These are phyloP conservation scores for Salix exigua DNA, from an alignment of 345 rosid species.

Conservation along the genomic window DNA sequence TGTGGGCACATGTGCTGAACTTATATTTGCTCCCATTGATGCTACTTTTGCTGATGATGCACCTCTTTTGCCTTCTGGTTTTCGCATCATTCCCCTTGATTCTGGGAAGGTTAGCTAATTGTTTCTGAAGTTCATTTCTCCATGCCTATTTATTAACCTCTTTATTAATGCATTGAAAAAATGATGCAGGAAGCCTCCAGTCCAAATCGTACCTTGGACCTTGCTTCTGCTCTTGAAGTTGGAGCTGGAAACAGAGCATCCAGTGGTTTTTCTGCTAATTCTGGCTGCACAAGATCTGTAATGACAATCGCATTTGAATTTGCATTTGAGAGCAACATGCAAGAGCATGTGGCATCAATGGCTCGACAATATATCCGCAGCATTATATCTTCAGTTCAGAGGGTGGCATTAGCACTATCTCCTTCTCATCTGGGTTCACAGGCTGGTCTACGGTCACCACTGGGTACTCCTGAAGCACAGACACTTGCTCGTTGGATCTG, in stretches of 20 bases:
- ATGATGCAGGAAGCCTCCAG: slow-evolving; percentile 73
- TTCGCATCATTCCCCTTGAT: slow-evolving; percentile 91
- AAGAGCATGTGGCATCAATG: slow-evolving; percentile 88
- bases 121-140: not conserved
- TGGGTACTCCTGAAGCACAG: slow-evolving; percentile 95
- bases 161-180: not conserved
- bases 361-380: slow-evolving; percentile 89
- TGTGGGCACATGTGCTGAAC: slow-evolving; percentile 84
- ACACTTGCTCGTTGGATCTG: slow-evolving; percentile 97
- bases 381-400: slow-evolving; percentile 87
- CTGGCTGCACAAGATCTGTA: slow-evolving; percentile 75
- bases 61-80: slow-evolving; percentile 89
- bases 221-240: slow-evolving; percentile 88
- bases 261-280: slow-evolving; percentile 45
- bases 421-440: slow-evolving; percentile 83
- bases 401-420: slow-evolving; percentile 91
- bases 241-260: slow-evolving; percentile 70
- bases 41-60: slow-evolving; percentile 95
- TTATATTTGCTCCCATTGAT: slow-evolving; percentile 91
- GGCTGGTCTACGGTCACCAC: slow-evolving; percentile 72
- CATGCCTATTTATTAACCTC: not conserved
- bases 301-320: slow-evolving; percentile 95
- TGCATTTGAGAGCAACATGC: slow-evolving; percentile 93
- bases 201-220: slow-evolving; percentile 91
- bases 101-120: slow-evolving; percentile 63